Base-by-base conservation (phyloP, 2,329 filamentous ascomycete species). In the Byssoonygena ceratinophila region DNA sequence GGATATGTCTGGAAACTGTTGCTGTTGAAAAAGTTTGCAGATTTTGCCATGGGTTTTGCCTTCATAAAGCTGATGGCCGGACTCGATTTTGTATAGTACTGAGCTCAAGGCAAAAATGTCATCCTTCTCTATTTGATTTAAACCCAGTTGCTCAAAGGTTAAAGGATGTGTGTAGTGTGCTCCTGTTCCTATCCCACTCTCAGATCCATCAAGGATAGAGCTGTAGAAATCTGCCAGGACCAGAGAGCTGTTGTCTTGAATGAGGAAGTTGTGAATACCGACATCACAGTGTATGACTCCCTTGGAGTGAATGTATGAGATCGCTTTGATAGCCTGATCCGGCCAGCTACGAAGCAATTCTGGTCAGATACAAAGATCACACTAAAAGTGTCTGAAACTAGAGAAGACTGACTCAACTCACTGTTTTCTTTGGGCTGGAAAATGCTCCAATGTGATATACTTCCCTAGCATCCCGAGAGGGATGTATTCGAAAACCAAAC, bases 241-340 rank as follows among this genome's bases (percentile, higher is more conserved):
- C 14, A 53, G 34, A 23, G 44, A 22, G 18, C 51, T 45, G 27
- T 49, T 22, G 6, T 53, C 27, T 25, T 29, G 32, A 2, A 49
- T 14, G 11, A 53, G 45, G 27, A 53, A 53, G 27, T 49, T 53
- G n/a, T 49, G 44, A 25, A 22, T 25, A 27, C 51, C 45, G n/a
- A 53, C 16, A 36, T 53, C 51, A 36, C 32, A 48, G 18, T 53
- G 51, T 23, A 53, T 53, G 22, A 53, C 27, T 14, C 27, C 27
- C 41, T 53, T 53, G 5, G 51, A 48, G 43, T 53, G 51, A 37
- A 53, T 53, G n/a, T 49, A 49, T 18, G n/a, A 23, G 22, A 49
- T 22, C 25, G 51, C 51, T 20, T 53, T 45, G n/a, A 41, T 25
- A 6, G 51, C 44, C 37, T 53, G 51, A 11, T 18, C 31, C 12